These are phyloP conservation scores for Microsporum ferrugineum DNA, from an alignment of 2,329 filamentous ascomycete species.

Conservation along the genomic window DNA sequence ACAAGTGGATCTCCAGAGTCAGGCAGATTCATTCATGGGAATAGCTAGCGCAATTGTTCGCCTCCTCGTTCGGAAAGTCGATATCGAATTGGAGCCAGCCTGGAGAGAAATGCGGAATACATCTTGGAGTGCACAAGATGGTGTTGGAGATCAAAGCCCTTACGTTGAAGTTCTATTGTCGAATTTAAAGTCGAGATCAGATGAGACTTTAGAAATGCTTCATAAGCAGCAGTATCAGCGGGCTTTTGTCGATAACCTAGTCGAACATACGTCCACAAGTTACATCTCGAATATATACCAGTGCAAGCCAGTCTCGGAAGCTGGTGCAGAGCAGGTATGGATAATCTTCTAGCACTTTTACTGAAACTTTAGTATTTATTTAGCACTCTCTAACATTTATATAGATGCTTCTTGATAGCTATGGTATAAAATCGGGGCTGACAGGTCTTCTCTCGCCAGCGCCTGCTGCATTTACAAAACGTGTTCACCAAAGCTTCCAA, in stretches of 20 bases:
- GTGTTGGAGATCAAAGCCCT: constrained; percentile 81
- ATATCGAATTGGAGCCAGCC: constrained; percentile 67
- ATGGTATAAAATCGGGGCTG: constrained; percentile 46
- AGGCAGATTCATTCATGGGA: constrained; percentile 89
- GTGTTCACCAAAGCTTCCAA: constrained; percentile 70
- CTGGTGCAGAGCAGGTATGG: constrained; percentile 75
- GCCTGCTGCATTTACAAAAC: constrained; percentile 62
- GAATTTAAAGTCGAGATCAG: constrained; percentile 58
- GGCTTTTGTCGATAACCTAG: constrained; percentile 91
- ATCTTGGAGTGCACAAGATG: constrained; percentile 88
- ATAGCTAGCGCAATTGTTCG: constrained; percentile 82
- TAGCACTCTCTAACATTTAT: not conserved
- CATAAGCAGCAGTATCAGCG: constrained; percentile 88
- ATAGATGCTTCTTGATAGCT: constrained; percentile 91
- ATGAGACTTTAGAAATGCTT: constrained; percentile 63
- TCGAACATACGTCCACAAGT: constrained; percentile 68
- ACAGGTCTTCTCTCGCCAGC: constrained; percentile 47
- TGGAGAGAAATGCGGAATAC: constrained; percentile 98
- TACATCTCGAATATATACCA: constrained; percentile 79
- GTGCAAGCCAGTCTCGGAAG: constrained; percentile 82
- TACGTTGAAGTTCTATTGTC: constrained; percentile 76
- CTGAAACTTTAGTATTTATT: not conserved
- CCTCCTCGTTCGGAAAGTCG: constrained; percentile 71
- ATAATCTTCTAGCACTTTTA: not conserved
- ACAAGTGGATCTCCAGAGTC: constrained; percentile 77